These are phyloP conservation scores for Blastosporella zonata DNA, from an alignment of 1,284 basidiomycete genomes.

Conservation along the genomic window DNA sequence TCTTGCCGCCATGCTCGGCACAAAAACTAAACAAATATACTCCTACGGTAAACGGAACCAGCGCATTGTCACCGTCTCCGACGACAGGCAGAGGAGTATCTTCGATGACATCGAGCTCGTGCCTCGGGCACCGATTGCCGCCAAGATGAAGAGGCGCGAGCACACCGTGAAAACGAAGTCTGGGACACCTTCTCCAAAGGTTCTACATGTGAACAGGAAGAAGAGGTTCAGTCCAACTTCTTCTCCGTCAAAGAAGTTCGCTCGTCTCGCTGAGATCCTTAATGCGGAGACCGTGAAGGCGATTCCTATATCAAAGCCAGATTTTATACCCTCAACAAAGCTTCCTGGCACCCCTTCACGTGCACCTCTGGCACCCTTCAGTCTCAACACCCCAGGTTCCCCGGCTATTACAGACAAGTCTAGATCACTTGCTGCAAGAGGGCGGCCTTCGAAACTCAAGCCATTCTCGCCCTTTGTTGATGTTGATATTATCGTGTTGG, in stretches of 20 bases:
- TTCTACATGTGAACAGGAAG: conserved; percentile 36
- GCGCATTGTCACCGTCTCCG: conserved; percentile 56
- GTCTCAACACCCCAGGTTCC: conserved; percentile 41
- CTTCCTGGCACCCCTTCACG: conserved; percentile 31
- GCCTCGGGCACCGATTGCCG: conserved; percentile 34
- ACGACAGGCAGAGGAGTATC: conserved; percentile 31
- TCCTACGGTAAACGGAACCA: conserved; percentile 66
- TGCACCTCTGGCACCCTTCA: conserved; percentile 39
- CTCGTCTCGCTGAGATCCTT: conserved; percentile 28
- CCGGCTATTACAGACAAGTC: conserved; percentile 30
- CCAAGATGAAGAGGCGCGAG: conserved; percentile 48
- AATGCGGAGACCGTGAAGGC: conserved; percentile 15
- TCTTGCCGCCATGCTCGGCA: conserved; percentile 31
- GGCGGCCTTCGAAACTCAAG: conserved; percentile 32
- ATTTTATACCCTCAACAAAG: conserved; percentile 15
- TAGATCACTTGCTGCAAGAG: conserved; percentile 31
- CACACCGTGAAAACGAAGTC: conserved; percentile 31
- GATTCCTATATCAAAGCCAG: conserved; percentile 19
- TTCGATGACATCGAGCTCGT: conserved; percentile 41
- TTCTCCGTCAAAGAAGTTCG: conserved; percentile 27
- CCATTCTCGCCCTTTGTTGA: conserved; percentile 48
- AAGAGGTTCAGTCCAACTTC: conserved; percentile 34
- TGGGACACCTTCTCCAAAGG: conserved; percentile 32
- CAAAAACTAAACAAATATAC: conserved; percentile 66
- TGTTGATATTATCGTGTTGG: conserved; percentile 65